phyloP scores from a whole-genome alignment of 305 asterid species.

The Rubia balearica region DNA sequence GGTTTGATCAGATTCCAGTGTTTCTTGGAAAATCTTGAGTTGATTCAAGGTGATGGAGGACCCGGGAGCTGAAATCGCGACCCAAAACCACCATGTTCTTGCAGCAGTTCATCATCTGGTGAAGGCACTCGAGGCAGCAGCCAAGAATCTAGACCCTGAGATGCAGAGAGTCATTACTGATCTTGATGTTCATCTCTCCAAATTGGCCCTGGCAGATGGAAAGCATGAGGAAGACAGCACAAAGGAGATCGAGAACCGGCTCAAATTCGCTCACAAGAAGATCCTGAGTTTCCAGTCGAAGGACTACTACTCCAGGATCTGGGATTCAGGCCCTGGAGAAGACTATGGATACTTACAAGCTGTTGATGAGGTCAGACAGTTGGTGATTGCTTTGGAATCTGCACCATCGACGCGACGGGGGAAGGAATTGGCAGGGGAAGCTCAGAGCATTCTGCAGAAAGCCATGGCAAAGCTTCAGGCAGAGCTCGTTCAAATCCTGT shows the following conservation, averaged over 20 bases:
- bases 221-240: constrained; percentile 20
- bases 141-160: constrained; percentile 24
- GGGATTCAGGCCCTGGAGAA: constrained; percentile 37
- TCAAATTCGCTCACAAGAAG: constrained; percentile 33
- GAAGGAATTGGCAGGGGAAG: constrained; percentile 31
- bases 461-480: constrained; percentile 58
- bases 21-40: background rate
- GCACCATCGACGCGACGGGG: constrained; percentile 16
- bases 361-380: constrained; percentile 41
- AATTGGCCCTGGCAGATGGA: constrained; percentile 23
- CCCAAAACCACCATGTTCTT: constrained; percentile 38
- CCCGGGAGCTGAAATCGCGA: constrained; percentile 18
- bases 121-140: constrained; percentile 42
- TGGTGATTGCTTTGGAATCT: constrained; percentile 22
- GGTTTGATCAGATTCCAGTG: too few species aligned
- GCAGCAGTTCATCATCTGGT: constrained; percentile 57
- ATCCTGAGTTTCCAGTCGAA: constrained; percentile 38
- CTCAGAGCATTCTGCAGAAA: constrained; percentile 36
- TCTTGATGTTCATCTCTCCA: constrained; percentile 39
- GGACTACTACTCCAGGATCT: constrained; percentile 26
- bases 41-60: constrained; percentile 23
- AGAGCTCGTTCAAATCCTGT: constrained; percentile 41
- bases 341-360: constrained; percentile 40
- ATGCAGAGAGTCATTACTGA: constrained; percentile 28
- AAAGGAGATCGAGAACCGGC: constrained; percentile 30